Conservation (phyloP, 2,329 filamentous ascomycete genomes). For the Fusarium sambucinum region DNA sequence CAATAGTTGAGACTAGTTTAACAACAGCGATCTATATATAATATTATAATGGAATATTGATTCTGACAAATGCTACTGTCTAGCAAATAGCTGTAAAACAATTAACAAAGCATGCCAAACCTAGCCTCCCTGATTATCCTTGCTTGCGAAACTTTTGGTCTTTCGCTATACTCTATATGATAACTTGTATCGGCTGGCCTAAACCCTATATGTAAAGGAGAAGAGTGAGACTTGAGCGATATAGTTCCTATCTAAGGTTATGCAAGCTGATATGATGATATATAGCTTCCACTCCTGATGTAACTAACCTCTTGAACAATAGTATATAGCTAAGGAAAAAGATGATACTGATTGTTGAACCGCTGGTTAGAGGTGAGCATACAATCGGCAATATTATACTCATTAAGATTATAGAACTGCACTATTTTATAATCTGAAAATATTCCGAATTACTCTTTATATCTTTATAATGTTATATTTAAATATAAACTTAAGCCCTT, state of each 20-base stretch:
- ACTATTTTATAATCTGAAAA: background rate
- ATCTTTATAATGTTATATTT: background rate
- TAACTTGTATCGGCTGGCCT: background rate
- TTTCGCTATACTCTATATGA: background rate
- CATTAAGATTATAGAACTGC: background rate
- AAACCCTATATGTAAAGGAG: background rate
- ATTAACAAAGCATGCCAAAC: slow-evolving; percentile 1
- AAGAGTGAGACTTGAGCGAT: slow-evolving; percentile 10
- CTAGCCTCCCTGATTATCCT: background rate
- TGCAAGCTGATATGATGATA: slow-evolving; percentile 32
- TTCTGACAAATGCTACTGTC: background rate
- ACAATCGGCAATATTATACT: background rate
- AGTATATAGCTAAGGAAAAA: background rate
- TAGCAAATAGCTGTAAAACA: slow-evolving; percentile 1
- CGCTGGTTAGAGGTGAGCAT: background rate
- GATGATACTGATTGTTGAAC: background rate
- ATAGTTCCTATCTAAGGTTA: slow-evolving; percentile 20
- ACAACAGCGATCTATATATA: too few species aligned
- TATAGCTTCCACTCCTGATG: background rate
- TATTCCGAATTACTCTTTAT: background rate
- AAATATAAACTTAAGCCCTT: background rate
- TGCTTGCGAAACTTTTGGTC: background rate
- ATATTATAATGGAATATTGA: background rate
- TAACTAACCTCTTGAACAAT: background rate
- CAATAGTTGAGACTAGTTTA: background rate